Base-by-base conservation (phyloP, 768 basidiomycete genomes). In the Mycena alexandri region DNA sequence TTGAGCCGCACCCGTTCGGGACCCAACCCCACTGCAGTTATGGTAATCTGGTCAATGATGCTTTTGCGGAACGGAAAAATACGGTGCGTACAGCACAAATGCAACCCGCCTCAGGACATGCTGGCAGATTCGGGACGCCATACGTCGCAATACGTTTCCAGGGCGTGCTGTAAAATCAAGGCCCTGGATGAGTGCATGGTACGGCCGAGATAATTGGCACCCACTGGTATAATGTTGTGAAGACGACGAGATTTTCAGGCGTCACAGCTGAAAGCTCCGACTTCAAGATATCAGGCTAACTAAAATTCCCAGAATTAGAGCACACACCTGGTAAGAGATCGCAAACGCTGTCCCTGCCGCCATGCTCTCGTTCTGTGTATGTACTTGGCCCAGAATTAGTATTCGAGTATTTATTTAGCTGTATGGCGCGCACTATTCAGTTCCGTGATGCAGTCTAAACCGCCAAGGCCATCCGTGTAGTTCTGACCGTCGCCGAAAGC, bases 311-410 rank as follows among this genome's bases (percentile, higher is more conserved):
- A 50, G 0, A 21, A 11, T 22, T 3, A 11, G 6, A 7, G 17
- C 16, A 58, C 29, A 22, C 19, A 76, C 78, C 53, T 76, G 72
- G 73, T 84, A 84, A 3, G 83, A 83, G 42, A 84, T 85, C 5
- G 84, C 83, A 66, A 85, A 84, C 2, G 77, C 78, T 11, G 83
- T 82, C n/a, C 84, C 84, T 5, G 84, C 74, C 13, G 83, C 84
- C 82, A 82, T 83, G 33, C 75, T 78, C 68, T 84, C 77, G 58
- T 82, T 85, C 68, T 82, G 79, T 5, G 84, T 80, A 63, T 85
- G 84, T 22, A 85, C 84, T 85, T 57, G 29, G 2, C 17, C 3
- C 29, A 29, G 29, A 29, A 29, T 29, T 6, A 29, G 6, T 16
- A 38, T 16, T 25, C 72, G 21, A 69, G 50, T 24, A 24, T n/a